These are phyloP conservation scores for Desmodesmus armatus DNA, from an alignment of 139 green algal genomes.

Conservation along the genomic window DNA sequence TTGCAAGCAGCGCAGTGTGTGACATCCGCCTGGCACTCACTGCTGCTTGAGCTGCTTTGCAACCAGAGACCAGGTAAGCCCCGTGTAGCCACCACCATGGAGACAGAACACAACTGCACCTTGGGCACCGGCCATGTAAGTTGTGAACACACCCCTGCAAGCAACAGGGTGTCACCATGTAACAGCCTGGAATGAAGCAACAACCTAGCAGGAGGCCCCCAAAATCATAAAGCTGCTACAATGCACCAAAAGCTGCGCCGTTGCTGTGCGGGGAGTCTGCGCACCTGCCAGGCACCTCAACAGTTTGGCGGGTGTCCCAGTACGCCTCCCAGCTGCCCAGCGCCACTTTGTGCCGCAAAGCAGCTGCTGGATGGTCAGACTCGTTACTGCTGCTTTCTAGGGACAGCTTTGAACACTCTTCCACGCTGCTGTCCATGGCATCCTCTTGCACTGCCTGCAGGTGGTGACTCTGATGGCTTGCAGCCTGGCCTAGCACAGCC, in stretches of 20 bases:
- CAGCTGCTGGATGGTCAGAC: not conserved
- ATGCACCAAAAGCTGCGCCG: not conserved
- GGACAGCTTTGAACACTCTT: slow-evolving; percentile 6
- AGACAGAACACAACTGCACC: slow-evolving; percentile 81
- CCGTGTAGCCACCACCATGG: slow-evolving; percentile 91
- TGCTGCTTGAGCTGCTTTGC: slow-evolving; percentile 74
- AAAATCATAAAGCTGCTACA: not conserved
- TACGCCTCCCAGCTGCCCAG: slow-evolving; percentile 31
- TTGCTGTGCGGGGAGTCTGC: not conserved
- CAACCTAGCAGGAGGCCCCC: not conserved
- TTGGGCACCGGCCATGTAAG: slow-evolving; percentile 73
- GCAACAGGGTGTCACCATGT: too few relatives aligned
- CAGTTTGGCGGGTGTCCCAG: slow-evolving; percentile 30
- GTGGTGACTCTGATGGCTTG: not conserved
- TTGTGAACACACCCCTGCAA: slow-evolving; percentile 69
- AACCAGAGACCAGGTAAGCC: slow-evolving; percentile 86
- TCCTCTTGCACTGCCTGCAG: slow-evolving; percentile 14
- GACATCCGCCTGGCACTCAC: too few relatives aligned
- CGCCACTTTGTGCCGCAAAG: not conserved
- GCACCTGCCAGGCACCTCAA: slow-evolving; percentile 21
- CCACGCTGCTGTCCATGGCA: slow-evolving; percentile 1
- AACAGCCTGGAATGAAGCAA: not conserved
- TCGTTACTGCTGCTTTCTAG: slow-evolving; percentile 4
- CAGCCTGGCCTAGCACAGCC: slow-evolving; percentile 4
- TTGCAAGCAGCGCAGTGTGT: too few relatives aligned